Evolutionary conservation across 768 basidiomycete genomes (phyloP), one percentile per base, ranked within the genome.

Genomic region (Boletellus sp.): DNA sequence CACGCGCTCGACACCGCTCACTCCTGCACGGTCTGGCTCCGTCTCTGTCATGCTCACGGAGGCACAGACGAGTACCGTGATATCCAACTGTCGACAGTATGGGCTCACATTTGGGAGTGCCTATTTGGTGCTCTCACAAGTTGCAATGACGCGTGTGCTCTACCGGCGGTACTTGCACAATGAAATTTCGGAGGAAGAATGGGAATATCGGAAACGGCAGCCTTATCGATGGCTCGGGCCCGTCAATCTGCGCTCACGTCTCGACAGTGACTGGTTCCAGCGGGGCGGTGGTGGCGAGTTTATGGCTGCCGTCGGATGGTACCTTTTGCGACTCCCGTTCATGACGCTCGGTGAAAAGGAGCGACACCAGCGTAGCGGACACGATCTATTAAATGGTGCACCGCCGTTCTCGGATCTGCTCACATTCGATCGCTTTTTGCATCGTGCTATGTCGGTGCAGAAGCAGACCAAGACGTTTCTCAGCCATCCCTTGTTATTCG

Each of bases 91-190:
- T 53, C 74, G 74, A 35, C 56, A 59, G 34, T 58, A 76, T 20
- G 56, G 60, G 1, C 24, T 81, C 20, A 81, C 81, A 0, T 76
- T 83, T 32, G 81, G 81, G 1, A 72, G 74, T 39, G 78, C 71
- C 9, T 73, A 71, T 28, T 71, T 78, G 2, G 67, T 77, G 4
- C 68, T 84, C 17, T 74, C 70, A 1, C 82, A 84, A 56, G 67
- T 82, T 4, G 80, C 76, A 0, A 64, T 78, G 46, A 70, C 80
- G 5, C 77, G 81, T 0, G 56, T 81, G 8, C 70, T 83, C 11
- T 74, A 76, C 41, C 69, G 72, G 26, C 71, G 68, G 26, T 79
- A 74, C 53, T 55, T 77, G 16, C 68, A 68, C 5, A 79, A 80
- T 0, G 68, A 78, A 16, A 76, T 84, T 39, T 59, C 64, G 5